phyloP scores from a whole-genome alignment of 768 basidiomycete species.

The Mycena maculata region DNA sequence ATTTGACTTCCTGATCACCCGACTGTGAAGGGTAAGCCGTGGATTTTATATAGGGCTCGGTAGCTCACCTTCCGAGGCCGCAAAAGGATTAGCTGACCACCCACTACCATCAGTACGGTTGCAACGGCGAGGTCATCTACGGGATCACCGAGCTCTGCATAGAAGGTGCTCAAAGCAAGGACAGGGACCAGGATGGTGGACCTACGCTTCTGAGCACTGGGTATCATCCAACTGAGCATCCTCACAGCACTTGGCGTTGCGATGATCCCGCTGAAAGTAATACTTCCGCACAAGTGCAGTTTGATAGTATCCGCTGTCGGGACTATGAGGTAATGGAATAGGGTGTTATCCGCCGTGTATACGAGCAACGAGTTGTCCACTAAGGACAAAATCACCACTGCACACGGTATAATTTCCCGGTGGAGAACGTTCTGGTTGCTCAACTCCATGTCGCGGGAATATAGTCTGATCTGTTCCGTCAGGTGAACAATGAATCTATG shows the following conservation, averaged over 20 bases:
- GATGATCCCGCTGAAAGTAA: slow-evolving; percentile 92
- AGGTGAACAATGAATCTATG: not conserved
- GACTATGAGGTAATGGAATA: slow-evolving; percentile 92
- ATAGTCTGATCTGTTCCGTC: slow-evolving; percentile 81
- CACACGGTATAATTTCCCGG: slow-evolving; percentile 78
- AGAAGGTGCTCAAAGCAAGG: slow-evolving; percentile 16
- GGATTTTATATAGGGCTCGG: not conserved
- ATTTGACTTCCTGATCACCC: slow-evolving; percentile 89
- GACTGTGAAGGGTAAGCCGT: slow-evolving; percentile 58
- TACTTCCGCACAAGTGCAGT: slow-evolving; percentile 92
- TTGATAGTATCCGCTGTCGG: slow-evolving; percentile 86
- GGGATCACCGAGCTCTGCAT: slow-evolving; percentile 90
- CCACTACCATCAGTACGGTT: slow-evolving; percentile 95
- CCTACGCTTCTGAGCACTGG: slow-evolving; percentile 91
- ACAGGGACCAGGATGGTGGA: slow-evolving; percentile 24
- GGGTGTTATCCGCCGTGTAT: slow-evolving; percentile 93
- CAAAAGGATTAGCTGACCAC: slow-evolving; percentile 89
- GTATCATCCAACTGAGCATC: slow-evolving; percentile 97
- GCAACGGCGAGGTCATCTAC: slow-evolving; percentile 92
- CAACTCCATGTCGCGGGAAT: slow-evolving; percentile 92
- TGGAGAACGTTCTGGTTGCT: slow-evolving; percentile 86
- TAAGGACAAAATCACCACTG: slow-evolving; percentile 88
- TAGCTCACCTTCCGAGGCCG: slow-evolving; percentile 80
- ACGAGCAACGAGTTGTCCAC: slow-evolving; percentile 96
- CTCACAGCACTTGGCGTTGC: slow-evolving; percentile 85